These are phyloP conservation scores for Elymus sibiricus DNA, from an alignment of 176 grass and related monocot species.

Conservation along the genomic window DNA sequence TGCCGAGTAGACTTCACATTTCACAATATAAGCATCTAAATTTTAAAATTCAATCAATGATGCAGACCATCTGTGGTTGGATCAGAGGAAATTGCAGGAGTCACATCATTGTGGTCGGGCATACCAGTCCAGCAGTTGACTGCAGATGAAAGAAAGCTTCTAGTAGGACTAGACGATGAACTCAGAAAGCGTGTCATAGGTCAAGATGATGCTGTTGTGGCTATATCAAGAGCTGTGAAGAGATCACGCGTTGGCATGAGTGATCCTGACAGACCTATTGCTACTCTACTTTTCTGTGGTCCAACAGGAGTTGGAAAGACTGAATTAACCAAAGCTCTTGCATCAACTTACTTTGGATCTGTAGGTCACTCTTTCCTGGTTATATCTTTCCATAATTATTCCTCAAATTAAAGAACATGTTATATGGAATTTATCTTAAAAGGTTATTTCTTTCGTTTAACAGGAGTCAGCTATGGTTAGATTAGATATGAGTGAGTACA, in stretches of 20 bases:
- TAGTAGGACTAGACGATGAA: conserved; percentile 76
- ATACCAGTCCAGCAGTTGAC: conserved; percentile 90
- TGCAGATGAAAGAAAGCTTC: conserved; percentile 76
- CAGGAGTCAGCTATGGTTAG: conserved; percentile 88
- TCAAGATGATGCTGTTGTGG: conserved; percentile 85
- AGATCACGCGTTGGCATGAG: conserved; percentile 82
- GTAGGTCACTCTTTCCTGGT: conserved; percentile 51
- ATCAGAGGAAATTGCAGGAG: conserved; percentile 86
- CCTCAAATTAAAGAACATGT: background rate
- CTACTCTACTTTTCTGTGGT: conserved; percentile 83
- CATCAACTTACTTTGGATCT: conserved; percentile 87
- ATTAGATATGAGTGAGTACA: conserved; percentile 98
- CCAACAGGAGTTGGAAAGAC: conserved; percentile 98
- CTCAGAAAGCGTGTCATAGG: conserved; percentile 89
- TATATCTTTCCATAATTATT: conserved; percentile 8
- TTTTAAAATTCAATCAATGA: background rate
- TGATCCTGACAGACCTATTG: conserved; percentile 89
- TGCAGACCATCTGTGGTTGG: conserved; percentile 68
- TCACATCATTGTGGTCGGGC: conserved; percentile 89
- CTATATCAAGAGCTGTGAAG: conserved; percentile 84
- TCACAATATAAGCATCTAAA: background rate
- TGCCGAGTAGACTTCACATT: conserved; percentile 6
- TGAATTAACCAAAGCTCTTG: conserved; percentile 82
- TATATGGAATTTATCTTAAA: conserved; percentile 4
- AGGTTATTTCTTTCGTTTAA: conserved; percentile 29